A percentile compares a stretch with the other conserved stretches of the same genome.
Evolutionary conservation across 2,329 filamentous ascomycete genomes (phyloP).

Genomic region (Sphaerostilbella broomeana): DNA sequence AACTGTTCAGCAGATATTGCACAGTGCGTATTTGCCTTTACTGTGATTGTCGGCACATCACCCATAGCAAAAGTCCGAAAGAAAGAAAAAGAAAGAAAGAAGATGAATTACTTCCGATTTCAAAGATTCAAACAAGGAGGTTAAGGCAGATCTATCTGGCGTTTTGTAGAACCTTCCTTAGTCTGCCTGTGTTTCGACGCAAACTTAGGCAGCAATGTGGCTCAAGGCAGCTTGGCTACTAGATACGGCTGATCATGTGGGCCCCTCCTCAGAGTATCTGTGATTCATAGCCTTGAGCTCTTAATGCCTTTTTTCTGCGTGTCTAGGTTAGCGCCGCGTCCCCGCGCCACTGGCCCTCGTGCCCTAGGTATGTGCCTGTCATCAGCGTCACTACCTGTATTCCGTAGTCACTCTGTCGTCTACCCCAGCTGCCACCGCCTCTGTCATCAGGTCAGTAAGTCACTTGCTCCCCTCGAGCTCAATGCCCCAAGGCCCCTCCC

Average conservation of each 20-base stretch:
- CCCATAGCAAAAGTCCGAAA: no score
- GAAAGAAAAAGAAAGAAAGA: no score
- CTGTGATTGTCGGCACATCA: no score
- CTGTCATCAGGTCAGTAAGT: conserved; percentile 16
- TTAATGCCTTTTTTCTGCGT: background rate
- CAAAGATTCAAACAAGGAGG: no score
- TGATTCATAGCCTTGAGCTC: background rate
- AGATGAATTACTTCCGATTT: no score
- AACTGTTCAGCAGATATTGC: no score
- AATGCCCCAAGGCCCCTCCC: conserved; percentile 14
- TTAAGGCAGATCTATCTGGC: background rate
- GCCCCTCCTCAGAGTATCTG: background rate
- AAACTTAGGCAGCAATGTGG: no score
- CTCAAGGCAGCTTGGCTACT: no score
- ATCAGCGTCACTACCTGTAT: conserved; percentile 15
- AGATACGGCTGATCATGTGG: background rate
- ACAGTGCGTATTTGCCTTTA: no score
- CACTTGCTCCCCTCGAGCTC: conserved; percentile 11
- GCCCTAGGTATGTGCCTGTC: background rate
- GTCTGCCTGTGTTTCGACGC: background rate
- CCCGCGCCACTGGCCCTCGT: conserved; percentile 6
- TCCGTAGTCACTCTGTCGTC: conserved; percentile 17
- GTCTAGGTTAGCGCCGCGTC: conserved; percentile 4
- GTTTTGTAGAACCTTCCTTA: background rate
- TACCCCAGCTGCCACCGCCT: conserved; percentile 19